Percentiles rank a stretch among this genome's conserved stretches.
Conservation (phyloP, 805 yeast species). For the Teunomyces aglyptinius region DNA sequence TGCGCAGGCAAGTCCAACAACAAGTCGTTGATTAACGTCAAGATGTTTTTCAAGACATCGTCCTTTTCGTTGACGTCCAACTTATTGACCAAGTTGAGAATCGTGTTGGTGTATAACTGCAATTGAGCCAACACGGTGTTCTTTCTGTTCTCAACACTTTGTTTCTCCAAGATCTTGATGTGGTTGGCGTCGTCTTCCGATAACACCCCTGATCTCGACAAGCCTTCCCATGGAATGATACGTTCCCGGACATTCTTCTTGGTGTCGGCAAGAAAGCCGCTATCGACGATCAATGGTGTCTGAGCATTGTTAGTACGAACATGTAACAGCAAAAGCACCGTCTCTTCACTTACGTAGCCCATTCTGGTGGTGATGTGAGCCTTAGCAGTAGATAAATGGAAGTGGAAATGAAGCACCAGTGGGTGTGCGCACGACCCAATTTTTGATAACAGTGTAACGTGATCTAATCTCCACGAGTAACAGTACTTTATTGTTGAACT, state of each 20-base stretch:
- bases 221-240: conserved; percentile 90
- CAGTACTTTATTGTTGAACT: too few relatives aligned
- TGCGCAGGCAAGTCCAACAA: conserved; percentile 36
- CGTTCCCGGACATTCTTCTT: conserved; percentile 70
- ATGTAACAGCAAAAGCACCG: too few relatives aligned
- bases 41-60: conserved; percentile 63
- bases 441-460: not conserved
- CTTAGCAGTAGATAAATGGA: too few relatives aligned
- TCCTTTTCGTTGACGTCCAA: conserved; percentile 45
- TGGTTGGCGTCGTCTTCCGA: conserved; percentile 65
- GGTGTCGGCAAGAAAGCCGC: conserved; percentile 63
- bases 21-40: conserved; percentile 62
- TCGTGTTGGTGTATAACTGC: conserved; percentile 52
- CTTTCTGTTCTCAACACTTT: conserved; percentile 41
- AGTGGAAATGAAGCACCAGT: too few relatives aligned
- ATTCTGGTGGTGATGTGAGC: too few relatives aligned
- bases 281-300: conserved; percentile 52
- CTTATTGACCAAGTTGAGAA: conserved; percentile 53
- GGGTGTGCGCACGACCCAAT: too few relatives aligned
- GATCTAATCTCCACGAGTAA: too few relatives aligned
- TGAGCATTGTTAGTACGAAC: conserved; percentile 4
- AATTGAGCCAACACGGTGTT: conserved; percentile 43
- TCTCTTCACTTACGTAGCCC: too few relatives aligned
- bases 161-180: conserved; percentile 53
- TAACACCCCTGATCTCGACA: conserved; percentile 69